These are phyloP conservation scores for Dactylonectria estremocensis DNA, from an alignment of 2,329 filamentous ascomycete species.

Conservation along the genomic window DNA sequence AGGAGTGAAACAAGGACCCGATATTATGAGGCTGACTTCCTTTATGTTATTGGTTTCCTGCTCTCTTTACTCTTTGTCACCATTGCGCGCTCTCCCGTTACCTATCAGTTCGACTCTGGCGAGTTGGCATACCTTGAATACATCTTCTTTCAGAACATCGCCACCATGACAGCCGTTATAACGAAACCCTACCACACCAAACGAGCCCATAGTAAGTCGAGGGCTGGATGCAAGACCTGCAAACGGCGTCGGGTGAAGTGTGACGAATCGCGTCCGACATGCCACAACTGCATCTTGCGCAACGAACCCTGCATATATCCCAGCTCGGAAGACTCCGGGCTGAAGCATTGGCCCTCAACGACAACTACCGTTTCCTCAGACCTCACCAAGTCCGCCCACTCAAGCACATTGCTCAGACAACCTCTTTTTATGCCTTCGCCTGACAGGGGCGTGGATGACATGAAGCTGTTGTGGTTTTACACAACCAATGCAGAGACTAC, in stretches of 20 bases:
- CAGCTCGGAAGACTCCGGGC: slow-evolving; percentile 24
- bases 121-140: no score
- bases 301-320: slow-evolving; percentile 65
- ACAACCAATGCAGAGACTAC: slow-evolving; percentile 47
- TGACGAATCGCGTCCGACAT: slow-evolving; percentile 65
- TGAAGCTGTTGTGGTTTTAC: slow-evolving; percentile 71
- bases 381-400: background rate
- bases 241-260: slow-evolving; percentile 70
- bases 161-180: no score
- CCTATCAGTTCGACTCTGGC: no score
- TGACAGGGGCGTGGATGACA: slow-evolving; percentile 58
- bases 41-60: no score
- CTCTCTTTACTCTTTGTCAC: no score
- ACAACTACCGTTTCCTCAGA: slow-evolving; percentile 1
- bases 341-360: slow-evolving; percentile 3
- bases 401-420: slow-evolving; percentile 29
- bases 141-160: no score
- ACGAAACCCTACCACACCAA: slow-evolving; percentile 57
- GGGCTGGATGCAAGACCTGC: slow-evolving; percentile 68
- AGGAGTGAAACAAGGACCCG: no score
- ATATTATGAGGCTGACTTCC: no score
- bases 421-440: slow-evolving; percentile 50
- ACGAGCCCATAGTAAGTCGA: slow-evolving; percentile 69
- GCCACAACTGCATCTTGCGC: slow-evolving; percentile 64
- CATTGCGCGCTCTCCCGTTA: no score